Percentiles rank a stretch among this genome's conserved stretches.
Conservation (phyloP, 495 filamentous ascomycete genomes). For the Ramalina peruviana region DNA sequence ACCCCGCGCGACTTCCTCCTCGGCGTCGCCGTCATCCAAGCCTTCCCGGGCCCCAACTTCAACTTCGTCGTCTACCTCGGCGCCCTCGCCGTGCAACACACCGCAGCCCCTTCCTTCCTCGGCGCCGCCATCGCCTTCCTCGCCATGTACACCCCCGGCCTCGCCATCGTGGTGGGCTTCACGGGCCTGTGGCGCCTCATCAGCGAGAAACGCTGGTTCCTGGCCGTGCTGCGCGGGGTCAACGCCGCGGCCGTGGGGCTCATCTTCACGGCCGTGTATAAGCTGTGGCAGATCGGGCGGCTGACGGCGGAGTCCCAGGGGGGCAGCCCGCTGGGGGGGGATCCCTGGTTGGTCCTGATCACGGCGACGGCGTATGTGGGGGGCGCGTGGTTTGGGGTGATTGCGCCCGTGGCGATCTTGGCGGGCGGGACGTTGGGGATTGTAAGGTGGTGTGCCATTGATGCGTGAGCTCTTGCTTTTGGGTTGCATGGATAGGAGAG, state of each 20-base stretch:
- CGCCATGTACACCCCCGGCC: constrained; percentile 61
- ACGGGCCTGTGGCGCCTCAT: constrained; percentile 57
- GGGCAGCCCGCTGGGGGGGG: constrained; percentile 17
- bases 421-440: constrained; percentile 12
- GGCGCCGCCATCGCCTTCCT: constrained; percentile 53
- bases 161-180: constrained; percentile 49
- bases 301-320: constrained; percentile 31
- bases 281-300: constrained; percentile 67
- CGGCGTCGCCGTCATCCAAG: constrained; percentile 69
- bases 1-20: constrained; percentile 66
- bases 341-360: constrained; percentile 18
- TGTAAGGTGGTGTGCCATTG: constrained; percentile 1
- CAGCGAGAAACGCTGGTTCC: constrained; percentile 38
- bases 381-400: constrained; percentile 14
- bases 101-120: constrained; percentile 26
- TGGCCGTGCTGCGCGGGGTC: constrained; percentile 46
- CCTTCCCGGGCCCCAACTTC: constrained; percentile 79
- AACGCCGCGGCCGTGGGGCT: constrained; percentile 68
- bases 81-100: constrained; percentile 35
- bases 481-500: too few species aligned
- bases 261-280: constrained; percentile 77
- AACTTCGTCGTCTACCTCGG: constrained; percentile 77
- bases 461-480: neutral
- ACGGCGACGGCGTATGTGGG: constrained; percentile 16
- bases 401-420: constrained; percentile 14